Conservation (phyloP, 208 protist species). For the Leishmania braziliensis region DNA sequence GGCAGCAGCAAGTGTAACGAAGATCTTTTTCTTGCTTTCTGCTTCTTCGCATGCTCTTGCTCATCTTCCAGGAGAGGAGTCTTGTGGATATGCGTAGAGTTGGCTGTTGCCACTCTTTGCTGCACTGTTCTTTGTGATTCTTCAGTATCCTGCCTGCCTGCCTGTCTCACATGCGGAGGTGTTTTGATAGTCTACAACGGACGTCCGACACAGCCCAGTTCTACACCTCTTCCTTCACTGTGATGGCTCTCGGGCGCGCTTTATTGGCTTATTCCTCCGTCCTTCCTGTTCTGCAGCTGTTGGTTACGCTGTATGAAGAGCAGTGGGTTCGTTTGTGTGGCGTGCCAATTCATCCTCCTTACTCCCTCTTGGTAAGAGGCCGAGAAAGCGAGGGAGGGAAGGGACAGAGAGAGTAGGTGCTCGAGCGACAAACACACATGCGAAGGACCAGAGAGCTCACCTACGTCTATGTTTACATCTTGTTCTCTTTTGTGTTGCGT, state of each 20-base stretch:
- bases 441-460: neutral
- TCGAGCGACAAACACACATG: neutral
- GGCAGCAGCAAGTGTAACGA: too few species aligned
- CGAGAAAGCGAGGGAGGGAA: neutral
- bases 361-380: neutral
- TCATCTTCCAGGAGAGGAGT: neutral
- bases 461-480: neutral
- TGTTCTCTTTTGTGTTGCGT: neutral
- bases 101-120: neutral
- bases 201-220: too few species aligned
- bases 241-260: too few species aligned
- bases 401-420: neutral
- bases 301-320: neutral
- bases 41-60: neutral
- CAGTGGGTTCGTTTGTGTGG: neutral
- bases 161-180: neutral
- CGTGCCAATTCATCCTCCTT: neutral
- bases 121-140: neutral
- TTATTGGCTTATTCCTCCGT: neutral
- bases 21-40: too few species aligned
- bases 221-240: too few species aligned
- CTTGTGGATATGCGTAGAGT: neutral
- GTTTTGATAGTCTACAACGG: neutral
- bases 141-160: neutral
- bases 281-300: neutral